A percentile compares a stretch with the other conserved stretches of the same genome.
phyloP scores from a whole-genome alignment of 2,329 filamentous ascomycete genomes.

The Phaeoacremonium minimum region DNA sequence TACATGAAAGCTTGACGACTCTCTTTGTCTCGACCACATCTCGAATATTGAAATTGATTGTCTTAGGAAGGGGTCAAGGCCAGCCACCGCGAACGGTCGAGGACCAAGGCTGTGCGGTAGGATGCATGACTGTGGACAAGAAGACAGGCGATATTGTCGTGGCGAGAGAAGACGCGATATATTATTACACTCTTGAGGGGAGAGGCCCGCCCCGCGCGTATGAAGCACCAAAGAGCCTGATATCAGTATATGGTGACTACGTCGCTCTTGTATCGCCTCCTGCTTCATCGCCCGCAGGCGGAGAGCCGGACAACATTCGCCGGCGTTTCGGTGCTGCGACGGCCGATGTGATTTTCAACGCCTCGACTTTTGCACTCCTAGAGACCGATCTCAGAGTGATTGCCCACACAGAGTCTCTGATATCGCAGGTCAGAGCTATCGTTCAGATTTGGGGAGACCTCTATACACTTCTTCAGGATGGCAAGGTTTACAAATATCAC shows the following conservation, averaged over 20 bases:
- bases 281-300: slow-evolving; percentile 43
- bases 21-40: slow-evolving; percentile 91
- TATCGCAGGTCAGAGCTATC: slow-evolving; percentile 73
- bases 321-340: slow-evolving; percentile 68
- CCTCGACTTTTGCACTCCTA: slow-evolving; percentile 84
- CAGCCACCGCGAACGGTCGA: slow-evolving; percentile 85
- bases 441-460: slow-evolving; percentile 89
- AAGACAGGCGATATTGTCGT: slow-evolving; percentile 81
- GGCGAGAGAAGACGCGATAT: slow-evolving; percentile 92
- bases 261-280: slow-evolving; percentile 81
- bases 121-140: slow-evolving; percentile 87
- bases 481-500: slow-evolving; percentile 83
- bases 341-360: slow-evolving; percentile 77
- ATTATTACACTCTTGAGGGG: slow-evolving; percentile 83
- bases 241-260: slow-evolving; percentile 79
- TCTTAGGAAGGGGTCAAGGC: slow-evolving; percentile 85
- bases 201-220: slow-evolving; percentile 86
- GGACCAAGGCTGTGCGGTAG: slow-evolving; percentile 84
- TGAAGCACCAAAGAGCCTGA: slow-evolving; percentile 81
- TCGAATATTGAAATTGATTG: slow-evolving; percentile 78
- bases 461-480: slow-evolving; percentile 85
- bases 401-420: slow-evolving; percentile 80
- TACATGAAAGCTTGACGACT: slow-evolving; percentile 60
- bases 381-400: slow-evolving; percentile 88
- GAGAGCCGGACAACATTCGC: slow-evolving; percentile 56